A percentile compares a stretch with the other conserved stretches of the same genome.
phyloP scores from a whole-genome alignment of 2,329 filamentous ascomycete genomes.

The Alternaria ventricosa region DNA sequence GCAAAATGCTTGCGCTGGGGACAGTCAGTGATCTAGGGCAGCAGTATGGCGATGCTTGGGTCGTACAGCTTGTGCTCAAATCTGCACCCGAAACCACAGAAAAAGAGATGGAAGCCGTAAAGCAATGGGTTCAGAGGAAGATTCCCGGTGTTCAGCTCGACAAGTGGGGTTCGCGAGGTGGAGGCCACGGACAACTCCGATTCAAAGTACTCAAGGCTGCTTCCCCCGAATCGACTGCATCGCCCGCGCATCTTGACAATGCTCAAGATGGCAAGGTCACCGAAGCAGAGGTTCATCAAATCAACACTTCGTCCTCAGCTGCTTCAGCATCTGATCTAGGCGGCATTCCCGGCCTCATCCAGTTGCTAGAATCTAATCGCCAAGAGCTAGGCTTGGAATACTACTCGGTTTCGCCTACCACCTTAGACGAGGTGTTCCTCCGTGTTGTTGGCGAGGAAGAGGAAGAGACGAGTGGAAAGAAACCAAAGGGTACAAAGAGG shows the following conservation, averaged over 20 bases:
- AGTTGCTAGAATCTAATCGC: conserved; percentile 74
- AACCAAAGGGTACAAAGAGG: conserved; percentile 5
- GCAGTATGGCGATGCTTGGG: conserved; percentile 77
- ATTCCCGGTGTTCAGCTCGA: conserved; percentile 70
- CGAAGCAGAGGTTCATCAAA: conserved; percentile 29
- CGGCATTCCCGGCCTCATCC: conserved; percentile 73
- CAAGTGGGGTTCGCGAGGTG: conserved; percentile 66
- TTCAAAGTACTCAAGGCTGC: conserved; percentile 72
- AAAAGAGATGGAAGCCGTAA: conserved; percentile 70
- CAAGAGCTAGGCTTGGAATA: conserved; percentile 76
- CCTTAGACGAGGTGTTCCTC: conserved; percentile 89
- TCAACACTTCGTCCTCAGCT: conserved; percentile 17
- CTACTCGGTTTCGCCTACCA: conserved; percentile 86
- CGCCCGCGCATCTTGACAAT: conserved; percentile 4
- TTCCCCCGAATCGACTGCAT: conserved; percentile 35
- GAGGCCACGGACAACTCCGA: conserved; percentile 84
- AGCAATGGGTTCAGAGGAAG: conserved; percentile 66
- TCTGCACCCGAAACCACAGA: conserved; percentile 75
- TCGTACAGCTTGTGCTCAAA: conserved; percentile 80
- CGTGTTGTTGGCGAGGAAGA: conserved; percentile 77
- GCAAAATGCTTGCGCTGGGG: conserved; percentile 84
- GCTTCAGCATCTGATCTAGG: conserved; percentile 22
- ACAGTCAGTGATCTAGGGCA: conserved; percentile 74
- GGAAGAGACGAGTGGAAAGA: conserved; percentile 48
- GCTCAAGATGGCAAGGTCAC: conserved; percentile 15